Conservation (phyloP, 805 yeast species). For the Groenewaldozyma salmanticensis region DNA sequence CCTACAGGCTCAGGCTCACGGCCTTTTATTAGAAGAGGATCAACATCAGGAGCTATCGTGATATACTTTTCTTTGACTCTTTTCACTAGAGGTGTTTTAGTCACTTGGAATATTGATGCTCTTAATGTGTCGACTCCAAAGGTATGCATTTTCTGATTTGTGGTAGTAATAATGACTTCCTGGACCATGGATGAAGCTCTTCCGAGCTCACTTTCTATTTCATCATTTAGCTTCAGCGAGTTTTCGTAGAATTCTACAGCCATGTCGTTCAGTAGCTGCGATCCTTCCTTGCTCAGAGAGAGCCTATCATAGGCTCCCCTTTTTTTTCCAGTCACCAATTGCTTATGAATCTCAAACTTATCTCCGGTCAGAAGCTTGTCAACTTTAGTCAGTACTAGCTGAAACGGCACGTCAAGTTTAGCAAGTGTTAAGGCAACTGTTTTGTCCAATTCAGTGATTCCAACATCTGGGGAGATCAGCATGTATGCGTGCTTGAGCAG, state of each 20-base stretch:
- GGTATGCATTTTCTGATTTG: background rate
- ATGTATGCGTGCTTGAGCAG: conserved; percentile 51
- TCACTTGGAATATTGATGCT: background rate
- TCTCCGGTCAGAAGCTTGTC: conserved; percentile 30
- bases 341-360: background rate
- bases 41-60: background rate
- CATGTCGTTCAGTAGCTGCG: background rate
- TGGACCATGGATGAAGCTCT: background rate
- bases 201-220: background rate
- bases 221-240: background rate
- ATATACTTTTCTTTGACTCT: background rate
- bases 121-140: background rate
- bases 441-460: conserved; percentile 49
- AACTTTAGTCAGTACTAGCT: conserved; percentile 66
- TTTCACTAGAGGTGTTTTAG: background rate
- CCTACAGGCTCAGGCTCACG: background rate
- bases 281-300: background rate
- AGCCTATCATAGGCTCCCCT: background rate
- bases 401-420: conserved; percentile 55
- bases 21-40: background rate
- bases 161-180: background rate
- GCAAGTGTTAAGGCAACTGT: conserved; percentile 41
- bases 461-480: conserved; percentile 50
- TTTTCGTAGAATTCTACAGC: background rate
- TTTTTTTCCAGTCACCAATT: background rate